phyloP scores from a whole-genome alignment of 1,284 basidiomycete genomes.

The Agroathelia rolfsii region DNA sequence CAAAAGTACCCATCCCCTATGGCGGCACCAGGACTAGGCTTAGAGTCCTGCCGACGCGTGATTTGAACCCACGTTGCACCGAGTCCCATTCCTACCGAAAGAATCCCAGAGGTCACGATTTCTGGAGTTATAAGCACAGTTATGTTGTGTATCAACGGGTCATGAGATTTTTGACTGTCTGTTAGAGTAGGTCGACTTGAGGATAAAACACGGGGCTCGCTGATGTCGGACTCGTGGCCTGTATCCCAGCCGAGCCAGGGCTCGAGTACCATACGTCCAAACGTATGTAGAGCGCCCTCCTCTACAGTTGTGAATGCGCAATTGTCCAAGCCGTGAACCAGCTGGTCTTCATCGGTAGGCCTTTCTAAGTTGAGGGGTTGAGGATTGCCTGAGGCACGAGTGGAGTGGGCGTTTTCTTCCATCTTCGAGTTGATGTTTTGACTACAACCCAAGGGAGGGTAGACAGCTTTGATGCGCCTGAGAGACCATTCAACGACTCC shows the following conservation, averaged over 20 bases:
- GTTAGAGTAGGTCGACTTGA: conserved; percentile 30
- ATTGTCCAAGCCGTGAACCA: conserved; percentile 33
- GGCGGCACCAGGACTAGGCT: no score
- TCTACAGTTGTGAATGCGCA: no score
- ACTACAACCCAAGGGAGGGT: conserved; percentile 14
- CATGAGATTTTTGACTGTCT: conserved; percentile 25
- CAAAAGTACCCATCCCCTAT: no score
- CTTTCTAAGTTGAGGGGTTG: not conserved
- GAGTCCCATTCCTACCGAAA: conserved; percentile 43
- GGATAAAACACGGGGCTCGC: conserved; percentile 24
- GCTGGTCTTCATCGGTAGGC: conserved; percentile 28
- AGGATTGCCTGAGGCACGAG: conserved; percentile 10
- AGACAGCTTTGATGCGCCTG: conserved; percentile 32
- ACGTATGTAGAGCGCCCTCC: no score
- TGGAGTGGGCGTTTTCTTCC: no score
- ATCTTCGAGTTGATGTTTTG: conserved; percentile 4
- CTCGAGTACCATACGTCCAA: conserved; percentile 39
- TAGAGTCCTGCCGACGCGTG: conserved; percentile 28
- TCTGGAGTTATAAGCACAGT: conserved; percentile 40
- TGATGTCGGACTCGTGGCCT: conserved; percentile 28
- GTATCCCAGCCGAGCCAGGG: conserved; percentile 39
- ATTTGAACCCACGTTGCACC: conserved; percentile 56
- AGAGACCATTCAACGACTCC: conserved; percentile 44
- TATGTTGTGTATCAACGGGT: conserved; percentile 44
- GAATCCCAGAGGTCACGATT: conserved; percentile 28